phyloP scores from a whole-genome alignment of 305 asterid genomes.

The Fraxinus albicans region DNA sequence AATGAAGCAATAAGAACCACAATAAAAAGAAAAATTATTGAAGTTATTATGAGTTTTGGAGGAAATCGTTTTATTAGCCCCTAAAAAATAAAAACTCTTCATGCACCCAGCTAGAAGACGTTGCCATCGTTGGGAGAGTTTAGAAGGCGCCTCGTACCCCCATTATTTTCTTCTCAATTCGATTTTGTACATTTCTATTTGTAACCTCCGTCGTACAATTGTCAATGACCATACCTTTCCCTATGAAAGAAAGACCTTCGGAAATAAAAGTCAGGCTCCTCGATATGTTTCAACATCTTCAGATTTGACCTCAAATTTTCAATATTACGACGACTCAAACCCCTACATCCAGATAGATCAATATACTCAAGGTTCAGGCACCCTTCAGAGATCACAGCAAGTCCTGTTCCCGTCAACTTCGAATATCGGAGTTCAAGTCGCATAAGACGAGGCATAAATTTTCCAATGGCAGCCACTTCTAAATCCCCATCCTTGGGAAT shows the following conservation, averaged over 20 bases:
- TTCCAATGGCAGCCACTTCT: conserved; percentile 76
- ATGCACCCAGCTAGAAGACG: no score
- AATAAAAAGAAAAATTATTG: no score
- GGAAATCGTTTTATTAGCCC: no score
- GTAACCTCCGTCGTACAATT: conserved; percentile 77
- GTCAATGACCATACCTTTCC: conserved; percentile 81
- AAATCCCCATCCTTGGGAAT: conserved; percentile 79
- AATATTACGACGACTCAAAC: conserved; percentile 59
- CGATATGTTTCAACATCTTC: conserved; percentile 56
- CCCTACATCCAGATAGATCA: conserved; percentile 73
- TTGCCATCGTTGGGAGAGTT: no score
- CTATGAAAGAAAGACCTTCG: conserved; percentile 53
- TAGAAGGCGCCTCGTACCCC: background rate
- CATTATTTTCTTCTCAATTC: conserved; percentile 25
- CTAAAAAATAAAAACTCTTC: no score
- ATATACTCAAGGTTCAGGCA: conserved; percentile 60
- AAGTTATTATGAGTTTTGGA: no score
- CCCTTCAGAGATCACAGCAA: conserved; percentile 56
- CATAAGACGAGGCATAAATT: conserved; percentile 57
- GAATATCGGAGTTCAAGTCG: conserved; percentile 72
- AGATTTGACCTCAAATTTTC: conserved; percentile 43
- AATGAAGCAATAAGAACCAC: background rate
- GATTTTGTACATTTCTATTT: conserved; percentile 47
- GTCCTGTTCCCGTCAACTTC: conserved; percentile 65
- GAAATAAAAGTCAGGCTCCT: conserved; percentile 63